Percentiles rank a stretch among this genome's conserved stretches.
Conservation (phyloP, 208 protist genomes). For the Acanthamoeba culbertsoni region DNA sequence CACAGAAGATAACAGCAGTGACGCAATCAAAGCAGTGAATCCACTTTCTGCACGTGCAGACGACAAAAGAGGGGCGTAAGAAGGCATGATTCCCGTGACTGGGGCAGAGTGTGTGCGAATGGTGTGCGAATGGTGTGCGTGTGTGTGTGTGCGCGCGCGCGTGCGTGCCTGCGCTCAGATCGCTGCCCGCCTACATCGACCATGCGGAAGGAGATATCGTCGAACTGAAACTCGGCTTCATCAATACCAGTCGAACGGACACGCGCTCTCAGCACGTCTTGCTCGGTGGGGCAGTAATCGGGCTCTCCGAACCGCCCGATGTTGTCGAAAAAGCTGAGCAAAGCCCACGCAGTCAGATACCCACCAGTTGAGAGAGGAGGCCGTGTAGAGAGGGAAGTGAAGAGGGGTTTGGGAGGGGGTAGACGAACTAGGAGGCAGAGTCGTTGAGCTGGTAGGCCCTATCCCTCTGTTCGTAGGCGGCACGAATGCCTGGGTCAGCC, state of each 20-base stretch:
- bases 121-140: constrained; percentile 66
- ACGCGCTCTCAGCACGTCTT: constrained; percentile 84
- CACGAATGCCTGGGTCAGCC: constrained; percentile 73
- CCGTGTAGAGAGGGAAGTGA: not conserved
- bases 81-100: constrained; percentile 79
- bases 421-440: constrained; percentile 75
- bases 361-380: not conserved
- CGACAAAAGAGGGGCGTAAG: constrained; percentile 60
- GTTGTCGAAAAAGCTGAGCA: constrained; percentile 78
- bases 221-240: constrained; percentile 83
- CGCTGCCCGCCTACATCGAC: constrained; percentile 87
- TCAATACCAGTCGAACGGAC: constrained; percentile 89
- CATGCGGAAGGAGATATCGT: constrained; percentile 78
- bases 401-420: not conserved
- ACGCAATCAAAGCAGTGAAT: constrained; percentile 89
- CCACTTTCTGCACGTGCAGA: constrained; percentile 87
- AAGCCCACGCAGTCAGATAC: not conserved
- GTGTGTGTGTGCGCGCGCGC: constrained; percentile 76
- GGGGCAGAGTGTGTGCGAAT: not conserved
- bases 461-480: constrained; percentile 65
- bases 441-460: constrained; percentile 80
- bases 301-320: constrained; percentile 73
- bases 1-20: constrained; percentile 86
- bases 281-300: constrained; percentile 80
- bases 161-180: constrained; percentile 74